Base-by-base conservation (phyloP, 1,139 yeast genomes). In the Taphrina flavorubra region DNA sequence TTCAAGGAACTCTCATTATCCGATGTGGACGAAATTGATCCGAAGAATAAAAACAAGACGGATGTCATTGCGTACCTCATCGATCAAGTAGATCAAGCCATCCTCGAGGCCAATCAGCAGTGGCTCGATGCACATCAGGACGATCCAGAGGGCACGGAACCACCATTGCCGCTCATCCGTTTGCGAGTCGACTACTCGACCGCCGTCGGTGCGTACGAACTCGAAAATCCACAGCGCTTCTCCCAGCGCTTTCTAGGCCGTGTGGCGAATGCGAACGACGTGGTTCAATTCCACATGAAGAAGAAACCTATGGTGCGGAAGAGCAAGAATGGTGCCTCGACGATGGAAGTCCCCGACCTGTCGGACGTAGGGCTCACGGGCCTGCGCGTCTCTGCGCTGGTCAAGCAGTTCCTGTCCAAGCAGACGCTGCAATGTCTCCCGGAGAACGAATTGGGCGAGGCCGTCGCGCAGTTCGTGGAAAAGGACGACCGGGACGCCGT, bases 251-350 rank as follows among this genome's bases (percentile, higher is more conserved):
- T 92, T 81, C 96, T 90, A 6, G 97, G 97, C 0, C 83, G 82
- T 72, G 96, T 94, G 3, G 99, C 99, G 13, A 94, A 94, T 76
- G 86, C 88, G 11, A 88, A 90, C 74, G 96, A 92, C 74, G 90
- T 92, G 10, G 85, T 94, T 1, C 87, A 86, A 64, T 89, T 89
- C 75, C 85, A 86, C 74, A 85, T 87, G 75, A 83, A 80, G 74
- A 77, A 73, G 71, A 36, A 40, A 53, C 64, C 57, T 7, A 68
- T 71, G 10, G 65, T 68, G 11, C 25, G 56, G 11, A 66, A 46
- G 25, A 59, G 46, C 34, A 40, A 59, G 34, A 39, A 6, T 7
- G 60, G 57, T 10, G 25, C 51, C 6, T 18, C 61, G 40, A 10
- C 14, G 16, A 3, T 20, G 31, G 16, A 39, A 65, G 70, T 39